phyloP scores from a whole-genome alignment of 768 basidiomycete genomes.

The Termitomyces sp. region DNA sequence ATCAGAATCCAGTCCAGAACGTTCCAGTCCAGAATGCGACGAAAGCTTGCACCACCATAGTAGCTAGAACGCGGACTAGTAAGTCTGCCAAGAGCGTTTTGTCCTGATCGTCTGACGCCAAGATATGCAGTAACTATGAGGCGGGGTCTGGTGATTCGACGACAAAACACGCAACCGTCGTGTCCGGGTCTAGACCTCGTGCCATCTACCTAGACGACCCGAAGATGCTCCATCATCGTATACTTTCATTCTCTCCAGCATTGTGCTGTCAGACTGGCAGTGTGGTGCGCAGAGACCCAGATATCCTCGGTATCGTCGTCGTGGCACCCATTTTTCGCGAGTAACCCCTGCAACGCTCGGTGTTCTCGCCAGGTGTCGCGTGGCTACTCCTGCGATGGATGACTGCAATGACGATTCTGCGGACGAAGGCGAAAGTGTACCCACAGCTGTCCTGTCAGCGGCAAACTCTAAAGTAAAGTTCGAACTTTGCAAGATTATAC shows the following conservation, averaged over 20 bases:
- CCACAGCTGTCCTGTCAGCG: slow-evolving; percentile 17
- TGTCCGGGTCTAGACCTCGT: neutral
- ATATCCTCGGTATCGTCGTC: slow-evolving; percentile 19
- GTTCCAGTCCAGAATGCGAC: neutral
- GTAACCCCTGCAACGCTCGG: slow-evolving; percentile 10
- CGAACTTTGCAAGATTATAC: neutral
- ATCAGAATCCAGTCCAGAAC: neutral
- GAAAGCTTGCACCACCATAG: neutral
- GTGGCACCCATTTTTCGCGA: slow-evolving; percentile 19
- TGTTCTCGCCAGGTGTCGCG: slow-evolving; percentile 12
- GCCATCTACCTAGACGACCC: neutral
- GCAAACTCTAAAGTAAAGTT: slow-evolving; percentile 23
- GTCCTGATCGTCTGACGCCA: neutral
- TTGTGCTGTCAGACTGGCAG: neutral
- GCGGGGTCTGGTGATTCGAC: neutral
- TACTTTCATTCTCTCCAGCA: neutral
- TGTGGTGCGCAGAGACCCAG: slow-evolving; percentile 6
- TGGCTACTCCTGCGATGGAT: slow-evolving; percentile 69
- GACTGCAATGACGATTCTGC: slow-evolving; percentile 62
- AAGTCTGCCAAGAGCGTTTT: neutral
- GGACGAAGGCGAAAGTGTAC: slow-evolving; percentile 13
- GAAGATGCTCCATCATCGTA: neutral
- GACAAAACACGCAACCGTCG: neutral
- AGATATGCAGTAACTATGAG: neutral
- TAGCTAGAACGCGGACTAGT: neutral